Conservation (phyloP, 306 rosid species). For the Quercus engelmannii region DNA sequence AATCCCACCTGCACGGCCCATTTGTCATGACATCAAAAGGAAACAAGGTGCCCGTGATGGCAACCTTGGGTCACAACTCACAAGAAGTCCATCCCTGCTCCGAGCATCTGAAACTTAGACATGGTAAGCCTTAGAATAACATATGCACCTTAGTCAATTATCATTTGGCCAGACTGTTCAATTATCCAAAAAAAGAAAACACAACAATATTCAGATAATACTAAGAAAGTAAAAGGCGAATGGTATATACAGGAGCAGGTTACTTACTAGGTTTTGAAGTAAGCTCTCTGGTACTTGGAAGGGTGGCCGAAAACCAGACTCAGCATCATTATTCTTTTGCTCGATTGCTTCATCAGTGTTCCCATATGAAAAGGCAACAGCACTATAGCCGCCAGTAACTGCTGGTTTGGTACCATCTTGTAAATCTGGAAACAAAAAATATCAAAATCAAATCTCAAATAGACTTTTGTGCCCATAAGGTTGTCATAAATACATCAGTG, state of each 20-base stretch:
- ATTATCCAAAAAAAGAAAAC: conserved; percentile 31
- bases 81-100: conserved; percentile 77
- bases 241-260: conserved; percentile 2
- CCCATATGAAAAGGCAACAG: conserved; percentile 69
- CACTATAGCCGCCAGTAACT: conserved; percentile 40
- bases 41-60: conserved; percentile 67
- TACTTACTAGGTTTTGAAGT: conserved; percentile 66
- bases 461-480: not conserved
- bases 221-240: conserved; percentile 15
- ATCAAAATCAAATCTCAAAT: conserved; percentile 24
- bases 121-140: conserved; percentile 90
- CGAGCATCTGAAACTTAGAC: conserved; percentile 99
- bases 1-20: conserved; percentile 92
- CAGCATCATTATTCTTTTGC: conserved; percentile 33
- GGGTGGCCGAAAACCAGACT: conserved; percentile 50
- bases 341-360: conserved; percentile 30
- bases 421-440: conserved; percentile 38
- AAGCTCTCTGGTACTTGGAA: conserved; percentile 76
- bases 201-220: conserved; percentile 31
- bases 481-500: conserved; percentile 15
- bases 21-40: conserved; percentile 64
- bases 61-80: conserved; percentile 74
- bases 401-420: conserved; percentile 30
- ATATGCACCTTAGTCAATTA: conserved; percentile 78
- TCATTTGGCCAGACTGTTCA: conserved; percentile 65